Evolutionary conservation across 2,329 filamentous ascomycete genomes (phyloP).

Genomic region (Venturia pyrina): DNA sequence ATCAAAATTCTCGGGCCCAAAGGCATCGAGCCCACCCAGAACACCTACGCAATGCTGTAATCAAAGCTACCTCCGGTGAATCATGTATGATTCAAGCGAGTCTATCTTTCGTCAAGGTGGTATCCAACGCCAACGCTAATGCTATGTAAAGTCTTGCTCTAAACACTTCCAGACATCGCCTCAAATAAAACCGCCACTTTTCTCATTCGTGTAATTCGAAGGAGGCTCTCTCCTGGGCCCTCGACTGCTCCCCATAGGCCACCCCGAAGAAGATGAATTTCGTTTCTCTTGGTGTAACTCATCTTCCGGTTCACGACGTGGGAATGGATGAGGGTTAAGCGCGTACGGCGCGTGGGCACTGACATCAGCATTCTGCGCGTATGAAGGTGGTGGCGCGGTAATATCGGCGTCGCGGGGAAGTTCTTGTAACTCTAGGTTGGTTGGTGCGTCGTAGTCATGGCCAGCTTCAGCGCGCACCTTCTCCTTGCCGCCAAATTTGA

Average conservation of each 20-base stretch:
- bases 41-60: not conserved
- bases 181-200: constrained; percentile 12
- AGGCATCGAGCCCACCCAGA: not conserved
- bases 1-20: not conserved
- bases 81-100: too few species aligned
- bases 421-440: constrained; percentile 6
- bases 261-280: not conserved
- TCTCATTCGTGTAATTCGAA: constrained; percentile 5
- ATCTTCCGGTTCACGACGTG: constrained; percentile 11
- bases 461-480: constrained; percentile 54
- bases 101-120: constrained; percentile 13
- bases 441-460: constrained; percentile 20
- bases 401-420: constrained; percentile 22
- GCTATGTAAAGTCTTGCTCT: constrained; percentile 24
- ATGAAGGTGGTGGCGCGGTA: constrained; percentile 15
- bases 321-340: constrained; percentile 13
- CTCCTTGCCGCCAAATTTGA: constrained; percentile 49
- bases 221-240: not conserved
- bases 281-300: not conserved
- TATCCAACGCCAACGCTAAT: constrained; percentile 20
- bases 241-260: not conserved
- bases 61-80: not conserved
- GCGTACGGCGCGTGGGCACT: constrained; percentile 16
- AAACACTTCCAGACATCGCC: constrained; percentile 14
- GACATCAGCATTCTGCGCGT: constrained; percentile 18